Evolutionary conservation across 176 grass and related monocot genomes (phyloP).

Genomic region (Ensete glaucum): DNA sequence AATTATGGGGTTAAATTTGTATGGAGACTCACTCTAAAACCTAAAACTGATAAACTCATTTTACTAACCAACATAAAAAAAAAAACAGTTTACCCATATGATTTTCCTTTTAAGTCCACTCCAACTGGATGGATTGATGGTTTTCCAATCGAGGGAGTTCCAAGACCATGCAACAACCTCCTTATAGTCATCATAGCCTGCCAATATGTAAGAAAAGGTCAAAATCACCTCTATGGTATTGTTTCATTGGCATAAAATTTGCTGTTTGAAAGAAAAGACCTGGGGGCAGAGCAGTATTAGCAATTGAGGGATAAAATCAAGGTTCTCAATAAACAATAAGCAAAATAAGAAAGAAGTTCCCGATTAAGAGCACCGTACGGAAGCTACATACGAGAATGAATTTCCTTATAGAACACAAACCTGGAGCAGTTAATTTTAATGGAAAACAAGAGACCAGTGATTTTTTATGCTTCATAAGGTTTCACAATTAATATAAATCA

Average conservation of each 20-base stretch:
- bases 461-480: too few relatives aligned
- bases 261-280: background rate
- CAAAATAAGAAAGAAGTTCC: too few relatives aligned
- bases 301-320: too few relatives aligned
- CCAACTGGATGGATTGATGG: conserved; percentile 60
- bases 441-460: too few relatives aligned
- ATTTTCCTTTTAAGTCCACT: conserved; percentile 57
- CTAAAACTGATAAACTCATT: background rate
- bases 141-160: conserved; percentile 46
- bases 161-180: conserved; percentile 51
- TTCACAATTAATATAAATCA: too few relatives aligned
- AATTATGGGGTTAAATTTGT: too few relatives aligned
- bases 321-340: too few relatives aligned
- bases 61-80: background rate
- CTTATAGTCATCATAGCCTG: conserved; percentile 60
- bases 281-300: background rate
- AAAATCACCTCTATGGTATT: background rate
- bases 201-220: background rate
- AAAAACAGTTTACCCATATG: conserved; percentile 22
- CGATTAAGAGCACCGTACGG: too few relatives aligned
- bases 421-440: too few relatives aligned
- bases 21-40: too few relatives aligned
- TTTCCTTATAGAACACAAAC: too few relatives aligned
- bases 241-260: background rate
- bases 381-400: too few relatives aligned